These are phyloP conservation scores for Neonothopanus nambi DNA, from an alignment of 1,284 basidiomycete genomes.

Conservation along the genomic window DNA sequence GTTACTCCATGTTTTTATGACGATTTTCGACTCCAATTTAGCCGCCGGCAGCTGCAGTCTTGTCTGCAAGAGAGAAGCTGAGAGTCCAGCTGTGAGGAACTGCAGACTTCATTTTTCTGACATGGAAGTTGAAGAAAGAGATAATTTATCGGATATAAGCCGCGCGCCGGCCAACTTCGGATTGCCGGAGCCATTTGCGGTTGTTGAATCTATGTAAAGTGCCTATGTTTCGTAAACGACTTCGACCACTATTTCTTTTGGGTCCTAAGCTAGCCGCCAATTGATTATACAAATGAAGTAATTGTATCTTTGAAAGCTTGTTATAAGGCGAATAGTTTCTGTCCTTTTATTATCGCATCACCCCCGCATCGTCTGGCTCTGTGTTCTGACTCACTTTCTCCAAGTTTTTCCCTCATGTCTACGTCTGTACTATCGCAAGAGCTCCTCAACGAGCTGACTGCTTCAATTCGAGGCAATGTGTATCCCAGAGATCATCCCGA, in stretches of 20 bases:
- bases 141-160: no score
- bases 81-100: no score
- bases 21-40: no score
- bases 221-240: background rate
- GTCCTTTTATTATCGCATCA: background rate
- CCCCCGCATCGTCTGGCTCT: no score
- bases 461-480: slow-evolving; percentile 48
- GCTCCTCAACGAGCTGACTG: slow-evolving; percentile 12
- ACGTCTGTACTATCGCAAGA: background rate
- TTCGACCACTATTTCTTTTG: background rate
- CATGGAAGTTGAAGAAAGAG: no score
- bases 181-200: background rate
- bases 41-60: no score
- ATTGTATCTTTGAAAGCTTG: background rate
- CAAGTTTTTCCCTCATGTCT: background rate
- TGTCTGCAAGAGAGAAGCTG: no score
- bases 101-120: no score
- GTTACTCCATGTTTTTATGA: no score
- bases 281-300: slow-evolving; percentile 4
- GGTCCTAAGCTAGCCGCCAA: background rate
- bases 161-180: no score
- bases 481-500: slow-evolving; percentile 42
- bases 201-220: background rate
- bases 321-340: slow-evolving; percentile 1
- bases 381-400: background rate